Evolutionary conservation across 768 basidiomycete species (phyloP).

Genomic region (Pseudohyphozyma bogoriensis): DNA sequence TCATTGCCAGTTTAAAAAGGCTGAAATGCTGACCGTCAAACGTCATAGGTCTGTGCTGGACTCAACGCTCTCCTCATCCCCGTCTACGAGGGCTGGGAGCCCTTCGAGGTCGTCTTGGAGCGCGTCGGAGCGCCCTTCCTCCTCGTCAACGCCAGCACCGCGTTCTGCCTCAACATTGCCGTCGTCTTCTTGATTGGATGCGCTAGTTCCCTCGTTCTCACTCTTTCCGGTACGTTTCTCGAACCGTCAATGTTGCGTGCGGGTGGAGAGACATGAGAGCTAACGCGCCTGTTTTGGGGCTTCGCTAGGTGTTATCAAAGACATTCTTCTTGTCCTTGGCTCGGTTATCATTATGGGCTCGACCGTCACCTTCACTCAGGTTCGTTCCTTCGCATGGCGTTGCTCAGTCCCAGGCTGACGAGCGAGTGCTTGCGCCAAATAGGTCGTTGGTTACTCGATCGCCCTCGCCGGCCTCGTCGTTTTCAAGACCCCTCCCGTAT

Average conservation of each 20-base stretch:
- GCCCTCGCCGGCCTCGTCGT: conserved; percentile 73
- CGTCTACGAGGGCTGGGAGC: conserved; percentile 82
- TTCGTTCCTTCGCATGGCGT: conserved; percentile 38
- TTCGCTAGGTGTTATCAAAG: conserved; percentile 47
- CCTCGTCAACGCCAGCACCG: conserved; percentile 64
- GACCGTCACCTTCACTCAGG: conserved; percentile 67
- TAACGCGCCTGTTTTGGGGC: conserved; percentile 11
- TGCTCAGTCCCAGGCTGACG: not conserved
- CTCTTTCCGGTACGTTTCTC: conserved; percentile 58
- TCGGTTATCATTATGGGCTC: conserved; percentile 78
- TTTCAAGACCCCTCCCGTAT: conserved; percentile 40
- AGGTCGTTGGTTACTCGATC: conserved; percentile 72
- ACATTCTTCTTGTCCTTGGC: conserved; percentile 85
- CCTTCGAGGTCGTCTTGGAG: conserved; percentile 59
- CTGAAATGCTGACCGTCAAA: conserved; percentile 5
- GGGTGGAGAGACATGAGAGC: not conserved
- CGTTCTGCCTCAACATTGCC: conserved; percentile 81
- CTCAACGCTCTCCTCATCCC: conserved; percentile 80
- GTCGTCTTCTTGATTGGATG: conserved; percentile 77
- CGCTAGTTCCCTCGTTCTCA: conserved; percentile 62
- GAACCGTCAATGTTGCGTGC: not conserved
- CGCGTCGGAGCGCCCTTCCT: conserved; percentile 59
- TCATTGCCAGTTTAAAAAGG: too few relatives aligned
- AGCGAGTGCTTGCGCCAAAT: conserved; percentile 4
- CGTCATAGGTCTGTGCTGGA: conserved; percentile 65